These are phyloP conservation scores for Orbilia javanica DNA, from an alignment of 2,329 filamentous ascomycete species.

Conservation along the genomic window DNA sequence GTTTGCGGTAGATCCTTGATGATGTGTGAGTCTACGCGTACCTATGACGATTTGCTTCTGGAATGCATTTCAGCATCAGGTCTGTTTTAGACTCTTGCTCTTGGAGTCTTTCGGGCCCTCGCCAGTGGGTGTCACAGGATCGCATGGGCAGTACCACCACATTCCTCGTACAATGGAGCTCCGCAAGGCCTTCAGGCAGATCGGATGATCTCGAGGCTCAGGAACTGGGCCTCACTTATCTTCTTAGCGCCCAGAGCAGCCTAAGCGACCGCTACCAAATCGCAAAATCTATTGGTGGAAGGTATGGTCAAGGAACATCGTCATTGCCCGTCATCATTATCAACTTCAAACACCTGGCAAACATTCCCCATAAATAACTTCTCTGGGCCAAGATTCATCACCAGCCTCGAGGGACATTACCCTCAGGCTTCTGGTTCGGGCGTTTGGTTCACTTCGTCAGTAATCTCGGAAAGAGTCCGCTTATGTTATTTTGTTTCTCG, in stretches of 20 bases:
- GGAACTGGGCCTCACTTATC: slow-evolving; percentile 34
- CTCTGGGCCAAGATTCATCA: neutral
- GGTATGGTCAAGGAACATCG: neutral
- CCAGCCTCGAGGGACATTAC: neutral
- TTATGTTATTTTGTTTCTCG: slow-evolving; percentile 3
- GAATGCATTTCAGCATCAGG: slow-evolving; percentile 53
- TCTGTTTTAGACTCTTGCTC: slow-evolving; percentile 39
- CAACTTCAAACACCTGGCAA: slow-evolving; percentile 28
- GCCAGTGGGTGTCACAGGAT: slow-evolving; percentile 44
- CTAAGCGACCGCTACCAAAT: slow-evolving; percentile 31
- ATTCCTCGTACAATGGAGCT: slow-evolving; percentile 51
- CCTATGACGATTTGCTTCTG: slow-evolving; percentile 49
- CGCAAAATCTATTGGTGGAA: slow-evolving; percentile 32
- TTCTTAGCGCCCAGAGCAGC: slow-evolving; percentile 46
- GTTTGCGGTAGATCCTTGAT: slow-evolving; percentile 36
- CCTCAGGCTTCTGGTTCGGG: neutral
- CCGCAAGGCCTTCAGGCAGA: slow-evolving; percentile 30
- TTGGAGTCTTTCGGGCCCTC: slow-evolving; percentile 29
- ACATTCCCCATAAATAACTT: slow-evolving; percentile 4
- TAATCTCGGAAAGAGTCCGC: slow-evolving; percentile 37
- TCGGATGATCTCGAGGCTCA: slow-evolving; percentile 22
- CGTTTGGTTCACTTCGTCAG: neutral
- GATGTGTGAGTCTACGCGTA: slow-evolving; percentile 33
- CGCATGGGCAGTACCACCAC: slow-evolving; percentile 22
- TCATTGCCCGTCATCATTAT: slow-evolving; percentile 22